phyloP scores from a whole-genome alignment of 2,329 filamentous ascomycete species.

The Boeremia lycopersici region DNA sequence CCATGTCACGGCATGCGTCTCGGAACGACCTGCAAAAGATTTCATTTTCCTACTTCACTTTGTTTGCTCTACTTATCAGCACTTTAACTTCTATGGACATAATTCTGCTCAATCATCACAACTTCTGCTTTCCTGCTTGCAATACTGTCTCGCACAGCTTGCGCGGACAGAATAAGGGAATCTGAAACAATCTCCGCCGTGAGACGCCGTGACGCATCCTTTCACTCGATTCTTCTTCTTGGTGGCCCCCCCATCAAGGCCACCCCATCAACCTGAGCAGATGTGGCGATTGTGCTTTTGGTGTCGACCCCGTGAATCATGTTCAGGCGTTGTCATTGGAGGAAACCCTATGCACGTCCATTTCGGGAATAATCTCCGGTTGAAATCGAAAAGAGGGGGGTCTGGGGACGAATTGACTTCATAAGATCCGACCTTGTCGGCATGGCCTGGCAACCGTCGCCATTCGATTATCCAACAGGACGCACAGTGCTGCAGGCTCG shows the following conservation, averaged over 20 bases:
- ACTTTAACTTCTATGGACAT: constrained; percentile 42
- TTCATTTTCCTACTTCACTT: constrained; percentile 18
- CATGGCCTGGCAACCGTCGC: neutral
- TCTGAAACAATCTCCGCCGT: neutral
- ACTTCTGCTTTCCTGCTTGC: neutral
- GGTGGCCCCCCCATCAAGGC: neutral
- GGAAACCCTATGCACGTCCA: neutral
- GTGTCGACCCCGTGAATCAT: neutral
- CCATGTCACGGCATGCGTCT: constrained; percentile 26
- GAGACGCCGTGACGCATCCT: neutral
- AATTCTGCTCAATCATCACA: constrained; percentile 28
- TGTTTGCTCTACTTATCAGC: constrained; percentile 7
- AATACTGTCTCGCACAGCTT: neutral
- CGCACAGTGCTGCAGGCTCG: neutral
- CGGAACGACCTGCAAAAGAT: constrained; percentile 32
- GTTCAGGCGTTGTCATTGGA: constrained; percentile 1
- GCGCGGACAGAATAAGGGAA: neutral
- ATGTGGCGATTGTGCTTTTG: neutral
- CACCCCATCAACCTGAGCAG: neutral
- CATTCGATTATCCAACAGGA: neutral
- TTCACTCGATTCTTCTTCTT: neutral
- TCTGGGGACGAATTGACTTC: neutral
- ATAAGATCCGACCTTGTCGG: neutral
- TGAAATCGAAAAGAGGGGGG: neutral
- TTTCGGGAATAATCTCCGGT: constrained; percentile 3